phyloP scores from a whole-genome alignment of 106 monocot species.

The Ottelia alismoides region DNA sequence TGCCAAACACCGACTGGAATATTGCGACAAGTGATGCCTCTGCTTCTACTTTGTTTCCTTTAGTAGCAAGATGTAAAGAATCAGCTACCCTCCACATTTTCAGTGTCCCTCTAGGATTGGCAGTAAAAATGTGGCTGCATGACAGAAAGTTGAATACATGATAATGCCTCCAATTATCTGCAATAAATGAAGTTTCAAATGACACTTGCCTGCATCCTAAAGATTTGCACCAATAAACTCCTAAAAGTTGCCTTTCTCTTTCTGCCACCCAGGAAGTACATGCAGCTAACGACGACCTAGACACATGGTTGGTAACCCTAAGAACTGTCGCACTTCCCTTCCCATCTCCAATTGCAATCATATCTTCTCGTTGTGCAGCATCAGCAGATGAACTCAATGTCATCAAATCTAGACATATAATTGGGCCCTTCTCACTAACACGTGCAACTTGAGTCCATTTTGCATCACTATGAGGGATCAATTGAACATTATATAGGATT shows the following conservation, averaged over 20 bases:
- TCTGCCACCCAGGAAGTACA: slow-evolving; percentile 66
- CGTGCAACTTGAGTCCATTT: slow-evolving; percentile 59
- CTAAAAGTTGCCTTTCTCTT: slow-evolving; percentile 75
- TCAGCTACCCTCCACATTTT: slow-evolving; percentile 55
- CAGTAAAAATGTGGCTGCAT: slow-evolving; percentile 61
- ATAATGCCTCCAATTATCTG: too few relatives aligned
- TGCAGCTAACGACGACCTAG: slow-evolving; percentile 10
- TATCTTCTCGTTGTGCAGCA: slow-evolving; percentile 19
- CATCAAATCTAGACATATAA: slow-evolving; percentile 77
- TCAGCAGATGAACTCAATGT: slow-evolving; percentile 6
- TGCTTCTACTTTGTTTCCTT: background rate
- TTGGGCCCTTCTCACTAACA: slow-evolving; percentile 38
- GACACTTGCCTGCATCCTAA: slow-evolving; percentile 33
- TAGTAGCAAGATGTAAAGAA: slow-evolving; percentile 11
- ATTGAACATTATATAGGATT: slow-evolving; percentile 41
- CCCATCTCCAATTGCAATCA: slow-evolving; percentile 78
- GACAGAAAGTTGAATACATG: slow-evolving; percentile 3
- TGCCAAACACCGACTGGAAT: slow-evolving; percentile 49
- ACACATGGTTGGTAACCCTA: slow-evolving; percentile 8
- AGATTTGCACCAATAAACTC: slow-evolving; percentile 69
- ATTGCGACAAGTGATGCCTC: slow-evolving; percentile 36
- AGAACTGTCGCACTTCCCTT: slow-evolving; percentile 62
- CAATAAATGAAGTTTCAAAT: slow-evolving; percentile 1
- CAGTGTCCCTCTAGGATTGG: slow-evolving; percentile 58
- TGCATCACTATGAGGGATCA: slow-evolving; percentile 26